Conservation (phyloP, 768 basidiomycete genomes). For the Lactarius indigo region DNA sequence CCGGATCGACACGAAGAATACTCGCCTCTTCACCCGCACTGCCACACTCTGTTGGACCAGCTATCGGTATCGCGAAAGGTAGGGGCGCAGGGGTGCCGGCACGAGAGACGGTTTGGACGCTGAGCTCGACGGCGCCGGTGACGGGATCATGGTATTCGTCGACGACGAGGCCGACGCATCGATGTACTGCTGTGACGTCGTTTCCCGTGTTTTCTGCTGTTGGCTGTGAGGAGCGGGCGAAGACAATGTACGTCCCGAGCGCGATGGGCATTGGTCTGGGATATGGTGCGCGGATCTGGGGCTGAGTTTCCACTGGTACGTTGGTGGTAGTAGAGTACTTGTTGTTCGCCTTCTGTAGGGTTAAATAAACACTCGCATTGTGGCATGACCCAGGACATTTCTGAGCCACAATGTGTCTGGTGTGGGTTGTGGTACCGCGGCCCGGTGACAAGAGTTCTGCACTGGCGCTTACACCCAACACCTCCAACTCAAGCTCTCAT, state of each 20-base stretch:
- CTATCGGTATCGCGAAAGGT: background rate
- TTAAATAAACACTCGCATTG: background rate
- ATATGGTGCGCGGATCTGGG: background rate
- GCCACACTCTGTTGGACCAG: background rate
- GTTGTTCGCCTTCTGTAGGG: background rate
- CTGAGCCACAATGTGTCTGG: background rate
- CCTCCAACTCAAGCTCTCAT: background rate
- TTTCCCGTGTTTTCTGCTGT: background rate
- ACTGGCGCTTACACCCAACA: background rate
- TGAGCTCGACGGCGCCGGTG: background rate
- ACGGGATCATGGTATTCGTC: background rate
- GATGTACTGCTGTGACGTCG: background rate
- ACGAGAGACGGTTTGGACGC: background rate
- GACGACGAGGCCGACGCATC: constrained; percentile 1
- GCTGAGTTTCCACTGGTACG: background rate
- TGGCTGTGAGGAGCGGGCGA: background rate
- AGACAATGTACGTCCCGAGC: constrained; percentile 1
- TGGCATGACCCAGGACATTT: background rate
- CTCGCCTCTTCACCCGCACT: background rate
- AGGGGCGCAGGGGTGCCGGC: background rate
- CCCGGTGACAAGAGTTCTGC: background rate
- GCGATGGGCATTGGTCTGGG: constrained; percentile 4
- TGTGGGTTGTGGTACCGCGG: background rate
- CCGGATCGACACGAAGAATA: constrained; percentile 1
- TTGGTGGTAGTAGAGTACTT: background rate